A percentile compares a stretch with the other conserved stretches of the same genome.
These are phyloP conservation scores for Pyrus bretschneideri DNA, from an alignment of 306 rosid genomes.

Conservation along the genomic window DNA sequence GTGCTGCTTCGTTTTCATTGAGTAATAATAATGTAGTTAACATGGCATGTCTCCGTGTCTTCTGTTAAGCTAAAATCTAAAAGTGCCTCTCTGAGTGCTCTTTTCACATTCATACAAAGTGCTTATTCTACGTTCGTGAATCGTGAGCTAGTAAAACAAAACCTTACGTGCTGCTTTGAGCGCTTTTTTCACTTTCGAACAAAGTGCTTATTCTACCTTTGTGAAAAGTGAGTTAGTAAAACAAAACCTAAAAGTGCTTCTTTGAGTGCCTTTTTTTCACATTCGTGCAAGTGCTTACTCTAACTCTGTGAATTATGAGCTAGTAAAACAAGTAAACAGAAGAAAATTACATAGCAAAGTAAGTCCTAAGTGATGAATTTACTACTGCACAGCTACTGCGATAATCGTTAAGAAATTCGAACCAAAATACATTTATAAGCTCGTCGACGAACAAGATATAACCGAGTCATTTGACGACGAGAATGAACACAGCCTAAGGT, in stretches of 20 bases:
- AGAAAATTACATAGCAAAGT: background rate
- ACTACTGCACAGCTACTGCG: background rate
- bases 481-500: background rate
- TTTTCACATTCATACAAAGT: background rate
- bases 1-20: background rate
- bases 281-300: no score
- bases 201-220: background rate
- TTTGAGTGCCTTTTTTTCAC: background rate
- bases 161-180: background rate
- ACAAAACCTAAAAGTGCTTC: background rate
- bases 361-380: background rate
- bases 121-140: background rate
- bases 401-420: background rate
- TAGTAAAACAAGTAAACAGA: background rate
- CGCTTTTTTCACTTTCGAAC: background rate
- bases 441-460: background rate
- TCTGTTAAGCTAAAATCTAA: background rate
- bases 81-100: background rate
- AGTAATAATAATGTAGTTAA: conserved; percentile 26
- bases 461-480: background rate
- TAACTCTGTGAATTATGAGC: background rate
- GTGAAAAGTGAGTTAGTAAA: background rate
- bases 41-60: conserved; percentile 34
- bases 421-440: background rate
- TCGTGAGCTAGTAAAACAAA: background rate